phyloP scores from a whole-genome alignment of 2,329 filamentous ascomycete species.

The Pleoardoris graminearum region DNA sequence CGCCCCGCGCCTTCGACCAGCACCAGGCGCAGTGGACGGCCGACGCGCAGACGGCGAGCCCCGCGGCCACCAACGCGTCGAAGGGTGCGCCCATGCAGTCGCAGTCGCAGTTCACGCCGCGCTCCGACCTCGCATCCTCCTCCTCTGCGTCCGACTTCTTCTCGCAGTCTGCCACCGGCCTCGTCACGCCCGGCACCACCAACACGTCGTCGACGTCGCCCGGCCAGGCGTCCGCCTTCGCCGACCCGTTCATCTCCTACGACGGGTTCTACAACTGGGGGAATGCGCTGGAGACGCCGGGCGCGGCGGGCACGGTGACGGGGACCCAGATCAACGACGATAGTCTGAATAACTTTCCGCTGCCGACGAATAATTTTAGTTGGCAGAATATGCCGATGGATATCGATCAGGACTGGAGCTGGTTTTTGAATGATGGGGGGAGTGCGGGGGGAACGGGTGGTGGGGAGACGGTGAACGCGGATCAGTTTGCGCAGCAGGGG shows the following conservation, averaged over 20 bases:
- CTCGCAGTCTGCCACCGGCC: not conserved
- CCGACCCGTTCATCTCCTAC: slow-evolving; percentile 41
- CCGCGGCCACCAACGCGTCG: not conserved
- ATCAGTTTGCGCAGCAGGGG: slow-evolving; percentile 25
- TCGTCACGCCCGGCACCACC: slow-evolving; percentile 17
- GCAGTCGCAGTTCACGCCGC: slow-evolving; percentile 15
- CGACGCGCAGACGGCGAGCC: not conserved
- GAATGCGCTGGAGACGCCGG: slow-evolving; percentile 21
- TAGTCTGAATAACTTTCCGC: slow-evolving; percentile 34
- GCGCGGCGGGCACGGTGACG: not conserved
- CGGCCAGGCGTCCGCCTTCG: slow-evolving; percentile 11
- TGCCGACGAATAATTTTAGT: slow-evolving; percentile 41
- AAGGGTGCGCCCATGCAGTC: no score
- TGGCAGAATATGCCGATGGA: slow-evolving; percentile 49
- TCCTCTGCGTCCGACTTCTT: slow-evolving; percentile 7
- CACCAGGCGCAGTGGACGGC: not conserved
- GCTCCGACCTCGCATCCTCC: slow-evolving; percentile 15
- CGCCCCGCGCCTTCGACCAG: not conserved
- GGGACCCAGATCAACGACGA: slow-evolving; percentile 36
- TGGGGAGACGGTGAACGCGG: slow-evolving; percentile 7
- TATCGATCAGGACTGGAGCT: slow-evolving; percentile 48
- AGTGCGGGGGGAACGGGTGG: slow-evolving; percentile 4
- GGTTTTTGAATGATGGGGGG: slow-evolving; percentile 42
- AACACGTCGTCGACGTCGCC: slow-evolving; percentile 18
- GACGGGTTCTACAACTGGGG: slow-evolving; percentile 47